phyloP scores from a whole-genome alignment of 2,329 filamentous ascomycete genomes.

The Fusarium lyarnte region DNA sequence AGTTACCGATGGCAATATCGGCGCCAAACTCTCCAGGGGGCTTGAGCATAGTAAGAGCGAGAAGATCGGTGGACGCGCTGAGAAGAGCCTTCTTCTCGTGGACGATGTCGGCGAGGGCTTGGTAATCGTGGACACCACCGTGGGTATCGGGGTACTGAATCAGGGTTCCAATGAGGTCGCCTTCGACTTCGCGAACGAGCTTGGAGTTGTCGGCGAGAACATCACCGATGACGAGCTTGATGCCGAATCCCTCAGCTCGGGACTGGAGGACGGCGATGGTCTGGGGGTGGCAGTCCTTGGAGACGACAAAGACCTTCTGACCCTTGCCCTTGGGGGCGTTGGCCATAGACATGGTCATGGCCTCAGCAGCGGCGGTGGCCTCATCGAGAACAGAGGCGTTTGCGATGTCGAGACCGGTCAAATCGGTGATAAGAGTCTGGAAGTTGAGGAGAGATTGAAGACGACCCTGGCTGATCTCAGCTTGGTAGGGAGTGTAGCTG shows the following conservation, averaged over 20 bases:
- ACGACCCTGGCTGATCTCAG: constrained; percentile 95
- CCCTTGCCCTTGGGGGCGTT: constrained; percentile 70
- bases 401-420: constrained; percentile 86
- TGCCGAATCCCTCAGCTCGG: constrained; percentile 87
- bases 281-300: constrained; percentile 83
- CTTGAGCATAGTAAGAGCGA: constrained; percentile 87
- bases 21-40: constrained; percentile 94
- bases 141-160: constrained; percentile 94
- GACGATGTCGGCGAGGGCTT: constrained; percentile 75
- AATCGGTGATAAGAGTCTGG: constrained; percentile 89
- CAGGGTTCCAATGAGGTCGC: constrained; percentile 86
- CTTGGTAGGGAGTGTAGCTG: constrained; percentile 96
- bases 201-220: constrained; percentile 72
- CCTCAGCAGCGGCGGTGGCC: constrained; percentile 90
- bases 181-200: constrained; percentile 76
- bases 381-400: constrained; percentile 94
- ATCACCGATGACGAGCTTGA: constrained; percentile 80
- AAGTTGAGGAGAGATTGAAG: constrained; percentile 93
- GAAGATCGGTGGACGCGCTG: constrained; percentile 86
- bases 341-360: constrained; percentile 87
- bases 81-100: constrained; percentile 83
- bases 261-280: constrained; percentile 86
- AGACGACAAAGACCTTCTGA: constrained; percentile 86
- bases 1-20: constrained; percentile 92
- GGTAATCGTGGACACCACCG: constrained; percentile 83